Evolutionary conservation across 805 yeast species (phyloP).

Genomic region (Wickerhamomyces chaumierensis): DNA sequence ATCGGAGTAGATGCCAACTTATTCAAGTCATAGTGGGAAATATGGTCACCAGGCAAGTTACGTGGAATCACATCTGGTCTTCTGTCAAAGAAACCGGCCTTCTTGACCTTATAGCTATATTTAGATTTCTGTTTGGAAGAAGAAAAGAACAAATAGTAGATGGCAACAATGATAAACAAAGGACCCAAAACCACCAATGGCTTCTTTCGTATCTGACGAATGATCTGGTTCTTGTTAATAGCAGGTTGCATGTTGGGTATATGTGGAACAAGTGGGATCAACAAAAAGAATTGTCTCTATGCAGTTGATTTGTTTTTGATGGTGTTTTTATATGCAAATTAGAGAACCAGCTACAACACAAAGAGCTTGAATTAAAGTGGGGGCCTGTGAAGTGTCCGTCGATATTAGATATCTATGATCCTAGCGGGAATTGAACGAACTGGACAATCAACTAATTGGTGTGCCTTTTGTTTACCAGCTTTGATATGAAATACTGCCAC

Average conservation of each 20-base stretch:
- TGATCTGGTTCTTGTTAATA: conserved; percentile 20
- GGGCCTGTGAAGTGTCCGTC: too few relatives aligned
- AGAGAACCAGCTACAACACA: too few relatives aligned
- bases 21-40: conserved; percentile 78
- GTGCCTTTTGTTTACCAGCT: too few relatives aligned
- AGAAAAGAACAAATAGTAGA: conserved; percentile 32
- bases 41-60: conserved; percentile 59
- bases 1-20: conserved; percentile 57
- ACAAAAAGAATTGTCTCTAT: too few relatives aligned
- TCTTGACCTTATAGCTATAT: conserved; percentile 18
- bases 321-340: too few relatives aligned
- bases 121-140: conserved; percentile 18
- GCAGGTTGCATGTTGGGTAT: conserved; percentile 13
- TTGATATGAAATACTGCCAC: too few relatives aligned
- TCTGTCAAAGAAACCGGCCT: conserved; percentile 23
- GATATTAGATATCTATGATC: too few relatives aligned
- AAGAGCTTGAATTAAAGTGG: too few relatives aligned
- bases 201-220: conserved; percentile 51
- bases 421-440: too few relatives aligned
- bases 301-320: neutral
- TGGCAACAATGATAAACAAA: conserved; percentile 27
- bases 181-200: conserved; percentile 40
- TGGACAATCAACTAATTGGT: too few relatives aligned
- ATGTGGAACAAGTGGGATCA: neutral
- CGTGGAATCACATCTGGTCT: conserved; percentile 48